A percentile compares a stretch with the other conserved stretches of the same genome.
These are phyloP conservation scores for Arthrobotrys musiformis DNA, from an alignment of 2,329 filamentous ascomycete genomes.

Conservation along the genomic window DNA sequence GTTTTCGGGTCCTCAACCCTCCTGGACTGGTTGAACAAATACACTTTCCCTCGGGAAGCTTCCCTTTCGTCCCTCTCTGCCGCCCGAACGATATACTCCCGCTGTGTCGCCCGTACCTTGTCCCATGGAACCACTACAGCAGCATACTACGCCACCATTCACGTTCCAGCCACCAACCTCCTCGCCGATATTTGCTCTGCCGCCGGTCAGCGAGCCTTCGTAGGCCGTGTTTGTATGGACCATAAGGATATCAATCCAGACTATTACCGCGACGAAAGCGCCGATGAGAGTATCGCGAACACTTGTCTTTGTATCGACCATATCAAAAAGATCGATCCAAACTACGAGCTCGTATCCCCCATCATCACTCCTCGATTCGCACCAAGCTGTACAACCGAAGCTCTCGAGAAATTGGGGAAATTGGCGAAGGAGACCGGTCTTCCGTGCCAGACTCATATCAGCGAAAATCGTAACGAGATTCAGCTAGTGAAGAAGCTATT, in stretches of 20 bases:
- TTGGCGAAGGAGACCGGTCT: constrained; percentile 73
- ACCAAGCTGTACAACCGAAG: constrained; percentile 70
- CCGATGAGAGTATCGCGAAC: constrained; percentile 69
- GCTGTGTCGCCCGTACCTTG: constrained; percentile 81
- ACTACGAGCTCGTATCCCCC: constrained; percentile 74
- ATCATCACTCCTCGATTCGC: constrained; percentile 82
- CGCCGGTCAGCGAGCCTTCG: constrained; percentile 85
- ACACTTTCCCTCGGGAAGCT: constrained; percentile 92
- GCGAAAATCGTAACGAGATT: constrained; percentile 81
- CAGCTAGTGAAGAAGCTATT: constrained; percentile 77
- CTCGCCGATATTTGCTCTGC: constrained; percentile 84
- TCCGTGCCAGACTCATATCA: constrained; percentile 87
- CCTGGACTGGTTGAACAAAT: constrained; percentile 90
- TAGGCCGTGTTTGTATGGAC: constrained; percentile 98
- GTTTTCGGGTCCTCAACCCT: constrained; percentile 94
- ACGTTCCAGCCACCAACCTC: constrained; percentile 88
- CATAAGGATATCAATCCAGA: constrained; percentile 72
- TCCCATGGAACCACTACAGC: constrained; percentile 92
- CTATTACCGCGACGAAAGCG: constrained; percentile 80
- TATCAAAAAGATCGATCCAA: constrained; percentile 74
- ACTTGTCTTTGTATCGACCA: constrained; percentile 73
- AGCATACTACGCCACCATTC: constrained; percentile 91
- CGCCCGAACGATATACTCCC: constrained; percentile 78
- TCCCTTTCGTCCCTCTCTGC: constrained; percentile 73
- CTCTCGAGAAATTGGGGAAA: constrained; percentile 72